Evolutionary conservation across 371 early-diverging fungal species (phyloP), one percentile per base, ranked within the genome.

Genomic region (Fennellomyces sp.): DNA sequence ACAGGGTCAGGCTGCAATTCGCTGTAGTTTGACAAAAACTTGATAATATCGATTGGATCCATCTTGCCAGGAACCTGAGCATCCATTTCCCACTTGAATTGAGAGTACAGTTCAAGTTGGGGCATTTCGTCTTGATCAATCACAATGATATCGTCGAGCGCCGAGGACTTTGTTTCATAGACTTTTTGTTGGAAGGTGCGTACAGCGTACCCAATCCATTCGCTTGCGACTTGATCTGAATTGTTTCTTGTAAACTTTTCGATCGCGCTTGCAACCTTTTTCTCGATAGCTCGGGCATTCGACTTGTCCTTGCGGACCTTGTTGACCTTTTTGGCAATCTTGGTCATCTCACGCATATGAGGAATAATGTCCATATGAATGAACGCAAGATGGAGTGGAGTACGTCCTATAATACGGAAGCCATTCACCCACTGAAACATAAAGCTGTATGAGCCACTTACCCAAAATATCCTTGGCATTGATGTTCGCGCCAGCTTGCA

Each of bases 11-110:
- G 72, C 11, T 69, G 42, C 1, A 76, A 15, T 2, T 49, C 51
- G 30, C 56, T 49, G 17, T 27, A 56, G 5, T 38, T 36, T 1
- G 70, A 53, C 11, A 86, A 57, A 42, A 70, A 82, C 10, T 65
- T 71, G 17, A 86, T 59, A 29, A 86, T 81, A 54, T 85, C 84
- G 21, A 88, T 78, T 13, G 85, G 86, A 65, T 88, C 88, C 13
- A 54, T 65, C 48, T 80, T 77, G 2, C 15, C 27, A 11, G 38
- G 25, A 3, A 47, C 11, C 12, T 30, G 30, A 0, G 4, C 6
- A 12, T 57, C 56, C 1, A 11, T 36, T 52, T 66, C 71, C 62
- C 65, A 66, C 35, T 49, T 10, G n/a, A 60, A 56, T 10, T 49
- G 31, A 2, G 56, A 17, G 42, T 64, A 71, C 11, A 36, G 15